A percentile compares a stretch with the other conserved stretches of the same genome.
Evolutionary conservation across 495 filamentous ascomycete genomes (phyloP).

Genomic region (Letharia lupina): DNA sequence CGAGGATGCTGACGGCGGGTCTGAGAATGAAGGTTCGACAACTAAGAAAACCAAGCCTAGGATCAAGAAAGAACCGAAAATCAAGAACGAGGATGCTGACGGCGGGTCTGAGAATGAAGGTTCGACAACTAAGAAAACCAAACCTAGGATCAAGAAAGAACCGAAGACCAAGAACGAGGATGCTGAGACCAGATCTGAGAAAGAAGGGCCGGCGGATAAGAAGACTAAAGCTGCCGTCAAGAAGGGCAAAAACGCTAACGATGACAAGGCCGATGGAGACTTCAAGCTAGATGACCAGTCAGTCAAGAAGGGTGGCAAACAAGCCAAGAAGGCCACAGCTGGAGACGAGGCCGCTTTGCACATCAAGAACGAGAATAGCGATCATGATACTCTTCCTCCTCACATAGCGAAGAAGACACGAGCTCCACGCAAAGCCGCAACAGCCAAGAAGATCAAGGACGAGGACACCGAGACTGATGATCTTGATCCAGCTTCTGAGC

Average conservation of each 20-base stretch:
- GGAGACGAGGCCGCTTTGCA: slow-evolving; percentile 17
- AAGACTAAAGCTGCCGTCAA: slow-evolving; percentile 29
- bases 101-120: slow-evolving; percentile 23
- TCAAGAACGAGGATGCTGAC: background rate
- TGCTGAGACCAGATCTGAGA: background rate
- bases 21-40: slow-evolving; percentile 25
- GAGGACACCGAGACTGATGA: slow-evolving; percentile 6
- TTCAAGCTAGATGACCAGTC: slow-evolving; percentile 24
- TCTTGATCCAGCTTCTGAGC: background rate
- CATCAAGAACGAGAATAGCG: slow-evolving; percentile 12
- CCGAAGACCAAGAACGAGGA: background rate
- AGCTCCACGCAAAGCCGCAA: slow-evolving; percentile 11
- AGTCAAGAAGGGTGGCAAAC: slow-evolving; percentile 13
- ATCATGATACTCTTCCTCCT: background rate
- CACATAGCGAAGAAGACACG: slow-evolving; percentile 4
- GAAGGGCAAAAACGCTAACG: slow-evolving; percentile 26
- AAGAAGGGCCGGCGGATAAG: slow-evolving; percentile 22
- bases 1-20: slow-evolving; percentile 12
- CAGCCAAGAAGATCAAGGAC: slow-evolving; percentile 13
- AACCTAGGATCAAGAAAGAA: slow-evolving; percentile 8
- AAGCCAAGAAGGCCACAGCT: slow-evolving; percentile 9
- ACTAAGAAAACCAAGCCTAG: slow-evolving; percentile 9
- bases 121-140: slow-evolving; percentile 6
- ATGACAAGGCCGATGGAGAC: slow-evolving; percentile 15
- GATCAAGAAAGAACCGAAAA: slow-evolving; percentile 1